Evolutionary conservation across 2,329 filamentous ascomycete species (phyloP).

Genomic region (Fusarium succisae): DNA sequence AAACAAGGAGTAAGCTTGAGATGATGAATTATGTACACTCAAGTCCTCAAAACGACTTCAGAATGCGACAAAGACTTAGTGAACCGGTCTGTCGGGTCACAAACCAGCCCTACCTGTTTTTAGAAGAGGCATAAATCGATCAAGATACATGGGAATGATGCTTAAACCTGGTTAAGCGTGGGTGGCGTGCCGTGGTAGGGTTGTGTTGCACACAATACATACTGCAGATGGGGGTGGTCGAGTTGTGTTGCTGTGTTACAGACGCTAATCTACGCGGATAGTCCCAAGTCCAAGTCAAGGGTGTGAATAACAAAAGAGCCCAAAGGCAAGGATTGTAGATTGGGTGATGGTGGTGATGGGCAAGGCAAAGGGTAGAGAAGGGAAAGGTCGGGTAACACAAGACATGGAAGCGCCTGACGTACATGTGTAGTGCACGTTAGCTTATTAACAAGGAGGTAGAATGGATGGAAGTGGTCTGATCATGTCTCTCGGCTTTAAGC

Average conservation of each 20-base stretch:
- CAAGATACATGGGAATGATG: conserved; percentile 35
- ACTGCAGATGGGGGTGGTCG: conserved; percentile 29
- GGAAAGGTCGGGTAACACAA: conserved; percentile 39
- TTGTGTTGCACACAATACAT: conserved; percentile 22
- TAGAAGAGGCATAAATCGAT: conserved; percentile 17
- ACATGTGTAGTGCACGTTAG: conserved; percentile 26
- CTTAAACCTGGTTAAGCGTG: conserved; percentile 25
- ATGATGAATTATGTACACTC: neutral
- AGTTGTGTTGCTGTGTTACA: conserved; percentile 35
- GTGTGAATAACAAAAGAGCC: conserved; percentile 33
- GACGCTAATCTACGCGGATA: conserved; percentile 33
- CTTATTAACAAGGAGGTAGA: conserved; percentile 9
- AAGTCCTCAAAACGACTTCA: neutral
- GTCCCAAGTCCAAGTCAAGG: conserved; percentile 15
- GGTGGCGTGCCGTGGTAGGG: conserved; percentile 33
- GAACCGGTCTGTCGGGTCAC: conserved; percentile 24
- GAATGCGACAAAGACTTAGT: neutral
- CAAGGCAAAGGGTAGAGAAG: conserved; percentile 27
- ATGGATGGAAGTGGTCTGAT: conserved; percentile 26
- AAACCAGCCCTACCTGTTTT: conserved; percentile 18
- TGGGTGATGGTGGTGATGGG: conserved; percentile 21
- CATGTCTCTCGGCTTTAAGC: conserved; percentile 1
- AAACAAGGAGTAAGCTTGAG: neutral
- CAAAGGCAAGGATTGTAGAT: conserved; percentile 24
- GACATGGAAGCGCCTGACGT: conserved; percentile 29